Evolutionary conservation across 257 asterid species (phyloP).

Genomic region (Fraxinus pennsylvanica): DNA sequence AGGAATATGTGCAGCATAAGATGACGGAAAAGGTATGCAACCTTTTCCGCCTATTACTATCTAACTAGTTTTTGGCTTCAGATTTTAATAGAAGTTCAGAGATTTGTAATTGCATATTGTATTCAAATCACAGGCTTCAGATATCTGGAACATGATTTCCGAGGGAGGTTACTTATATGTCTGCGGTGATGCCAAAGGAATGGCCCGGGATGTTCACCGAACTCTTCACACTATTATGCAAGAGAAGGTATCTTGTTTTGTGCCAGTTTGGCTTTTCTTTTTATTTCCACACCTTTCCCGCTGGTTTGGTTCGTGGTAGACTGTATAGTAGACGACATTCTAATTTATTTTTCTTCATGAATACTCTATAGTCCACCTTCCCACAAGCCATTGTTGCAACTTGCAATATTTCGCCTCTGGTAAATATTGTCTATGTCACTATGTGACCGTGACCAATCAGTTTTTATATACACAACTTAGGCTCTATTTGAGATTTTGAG

Average conservation of each 20-base stretch:
- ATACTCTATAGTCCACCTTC: not conserved
- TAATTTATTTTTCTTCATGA: not conserved
- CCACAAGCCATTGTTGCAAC: not conserved
- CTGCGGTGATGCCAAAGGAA: constrained; percentile 99
- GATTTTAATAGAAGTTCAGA: not conserved
- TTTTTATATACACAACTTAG: not conserved
- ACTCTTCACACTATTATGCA: constrained; percentile 84
- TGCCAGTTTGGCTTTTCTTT: constrained; percentile 16
- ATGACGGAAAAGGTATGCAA: constrained; percentile 70
- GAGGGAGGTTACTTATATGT: constrained; percentile 85
- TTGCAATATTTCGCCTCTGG: too few relatives aligned
- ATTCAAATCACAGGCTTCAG: constrained; percentile 56
- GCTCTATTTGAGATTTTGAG: too few relatives aligned
- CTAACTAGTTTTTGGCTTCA: not conserved
- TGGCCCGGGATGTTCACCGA: constrained; percentile 98
- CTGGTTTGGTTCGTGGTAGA: not conserved
- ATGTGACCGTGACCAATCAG: too few relatives aligned
- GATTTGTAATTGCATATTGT: not conserved
- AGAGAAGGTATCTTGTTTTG: constrained; percentile 52
- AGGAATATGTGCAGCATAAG: constrained; percentile 97
- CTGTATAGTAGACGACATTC: not conserved
- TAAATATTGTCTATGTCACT: too few relatives aligned
- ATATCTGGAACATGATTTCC: constrained; percentile 81
- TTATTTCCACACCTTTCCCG: constrained; percentile 3
- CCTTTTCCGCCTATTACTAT: not conserved